A percentile compares a stretch with the other conserved stretches of the same genome.
phyloP scores from a whole-genome alignment of 169 alveolate species.

The Eimeria brunetti region DNA sequence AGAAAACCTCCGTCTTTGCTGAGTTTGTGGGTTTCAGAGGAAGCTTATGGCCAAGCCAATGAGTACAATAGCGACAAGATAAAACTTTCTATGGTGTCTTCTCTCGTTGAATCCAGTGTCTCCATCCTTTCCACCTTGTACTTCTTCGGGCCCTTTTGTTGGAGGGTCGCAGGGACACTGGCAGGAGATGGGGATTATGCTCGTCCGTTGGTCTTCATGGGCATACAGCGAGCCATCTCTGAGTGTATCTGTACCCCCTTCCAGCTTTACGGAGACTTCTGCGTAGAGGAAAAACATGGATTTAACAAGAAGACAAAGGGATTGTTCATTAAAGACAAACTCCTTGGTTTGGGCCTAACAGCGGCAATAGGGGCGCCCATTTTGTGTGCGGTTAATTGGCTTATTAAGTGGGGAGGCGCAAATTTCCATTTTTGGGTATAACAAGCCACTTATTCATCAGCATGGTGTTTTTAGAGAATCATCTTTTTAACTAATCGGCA shows the following conservation, averaged over 20 bases:
- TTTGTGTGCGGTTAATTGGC: conserved; percentile 87
- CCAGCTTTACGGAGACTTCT: conserved; percentile 89
- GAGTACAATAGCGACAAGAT: conserved; percentile 82
- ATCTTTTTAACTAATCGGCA: background rate
- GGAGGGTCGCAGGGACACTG: conserved; percentile 71
- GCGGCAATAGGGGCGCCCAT: conserved; percentile 88
- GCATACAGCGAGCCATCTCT: conserved; percentile 32
- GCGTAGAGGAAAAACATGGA: conserved; percentile 93
- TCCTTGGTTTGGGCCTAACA: conserved; percentile 85
- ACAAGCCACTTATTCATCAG: background rate
- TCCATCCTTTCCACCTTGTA: conserved; percentile 60
- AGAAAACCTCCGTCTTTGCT: conserved; percentile 19
- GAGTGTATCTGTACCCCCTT: conserved; percentile 48
- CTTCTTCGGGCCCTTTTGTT: conserved; percentile 73
- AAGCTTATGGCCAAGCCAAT: conserved; percentile 52
- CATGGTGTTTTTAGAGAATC: too few species aligned
- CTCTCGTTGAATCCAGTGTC: conserved; percentile 39
- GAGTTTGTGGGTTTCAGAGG: conserved; percentile 53
- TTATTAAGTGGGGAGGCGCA: conserved; percentile 95
- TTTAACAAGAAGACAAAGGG: conserved; percentile 91
- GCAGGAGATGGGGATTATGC: conserved; percentile 58
- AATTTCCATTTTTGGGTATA: conserved; percentile 91
- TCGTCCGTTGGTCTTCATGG: conserved; percentile 64
- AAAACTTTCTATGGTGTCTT: conserved; percentile 71
- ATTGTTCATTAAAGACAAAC: conserved; percentile 89